phyloP scores from a whole-genome alignment of 2,329 filamentous ascomycete species.

The Fusarium camptoceras region DNA sequence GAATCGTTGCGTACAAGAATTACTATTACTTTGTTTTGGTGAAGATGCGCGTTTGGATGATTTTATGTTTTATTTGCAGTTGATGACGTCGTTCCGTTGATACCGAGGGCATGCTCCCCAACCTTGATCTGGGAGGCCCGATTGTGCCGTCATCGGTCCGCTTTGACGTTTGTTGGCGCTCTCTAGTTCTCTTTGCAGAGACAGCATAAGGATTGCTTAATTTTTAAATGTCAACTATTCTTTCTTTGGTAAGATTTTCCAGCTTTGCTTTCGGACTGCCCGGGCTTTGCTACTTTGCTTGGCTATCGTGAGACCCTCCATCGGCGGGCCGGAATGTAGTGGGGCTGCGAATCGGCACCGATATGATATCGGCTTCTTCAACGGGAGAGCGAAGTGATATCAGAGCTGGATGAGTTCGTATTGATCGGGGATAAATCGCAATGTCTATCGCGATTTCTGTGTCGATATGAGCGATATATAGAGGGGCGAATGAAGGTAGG shows the following conservation, averaged over 20 bases:
- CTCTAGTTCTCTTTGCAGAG: slow-evolving; percentile 4
- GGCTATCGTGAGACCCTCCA: slow-evolving; percentile 12
- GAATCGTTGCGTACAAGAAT: neutral
- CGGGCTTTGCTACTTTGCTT: slow-evolving; percentile 3
- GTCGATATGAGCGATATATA: too few species aligned
- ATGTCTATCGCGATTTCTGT: too few species aligned
- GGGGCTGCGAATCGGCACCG: slow-evolving; percentile 16
- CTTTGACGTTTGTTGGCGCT: slow-evolving; percentile 23
- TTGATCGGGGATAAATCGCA: neutral
- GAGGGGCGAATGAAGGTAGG: too few species aligned
- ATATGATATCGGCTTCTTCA: slow-evolving; percentile 6
- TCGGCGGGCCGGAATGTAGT: slow-evolving; percentile 15
- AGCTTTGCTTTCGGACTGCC: neutral
- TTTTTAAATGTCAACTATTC: neutral
- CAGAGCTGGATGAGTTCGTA: neutral
- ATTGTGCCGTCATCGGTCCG: slow-evolving; percentile 33
- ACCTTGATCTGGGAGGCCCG: slow-evolving; percentile 16
- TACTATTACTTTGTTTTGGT: neutral
- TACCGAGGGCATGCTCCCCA: slow-evolving; percentile 17
- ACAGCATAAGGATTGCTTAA: neutral
- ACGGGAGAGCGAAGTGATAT: slow-evolving; percentile 18
- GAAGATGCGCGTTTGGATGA: slow-evolving; percentile 11
- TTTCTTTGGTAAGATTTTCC: neutral
- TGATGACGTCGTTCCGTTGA: slow-evolving; percentile 37
- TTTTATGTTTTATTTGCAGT: slow-evolving; percentile 26